Evolutionary conservation across 495 filamentous ascomycete species (phyloP).

Genomic region (Penicillium waksmanii): DNA sequence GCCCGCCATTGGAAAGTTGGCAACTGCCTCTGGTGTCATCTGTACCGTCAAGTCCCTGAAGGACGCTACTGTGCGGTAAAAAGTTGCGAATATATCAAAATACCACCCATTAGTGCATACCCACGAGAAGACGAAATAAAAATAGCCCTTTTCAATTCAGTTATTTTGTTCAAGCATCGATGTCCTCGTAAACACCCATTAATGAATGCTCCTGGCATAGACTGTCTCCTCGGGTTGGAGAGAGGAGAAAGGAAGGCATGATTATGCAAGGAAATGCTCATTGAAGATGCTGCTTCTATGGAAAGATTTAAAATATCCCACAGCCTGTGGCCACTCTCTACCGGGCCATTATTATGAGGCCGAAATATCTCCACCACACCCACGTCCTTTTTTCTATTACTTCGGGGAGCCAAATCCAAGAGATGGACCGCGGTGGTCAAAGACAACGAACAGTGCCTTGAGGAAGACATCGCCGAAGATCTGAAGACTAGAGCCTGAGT

Average conservation of each 20-base stretch:
- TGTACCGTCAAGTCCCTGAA: slow-evolving; percentile 76
- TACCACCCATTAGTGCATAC: slow-evolving; percentile 33
- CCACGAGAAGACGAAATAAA: slow-evolving; percentile 35
- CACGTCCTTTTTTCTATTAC: slow-evolving; percentile 8
- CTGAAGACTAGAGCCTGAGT: slow-evolving; percentile 57
- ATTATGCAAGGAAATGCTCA: not conserved
- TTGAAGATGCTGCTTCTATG: slow-evolving; percentile 1
- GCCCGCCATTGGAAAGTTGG: slow-evolving; percentile 67
- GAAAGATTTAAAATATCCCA: slow-evolving; percentile 1
- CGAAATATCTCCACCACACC: not conserved
- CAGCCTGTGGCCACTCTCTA: not conserved
- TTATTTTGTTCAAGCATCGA: not conserved
- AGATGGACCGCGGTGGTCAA: slow-evolving; percentile 60
- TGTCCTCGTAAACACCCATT: not conserved
- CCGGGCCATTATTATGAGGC: not conserved
- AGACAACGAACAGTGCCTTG: slow-evolving; percentile 78
- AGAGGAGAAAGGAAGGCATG: not conserved
- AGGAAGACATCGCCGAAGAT: slow-evolving; percentile 83
- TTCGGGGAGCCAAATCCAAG: slow-evolving; percentile 39
- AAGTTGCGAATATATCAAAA: slow-evolving; percentile 18
- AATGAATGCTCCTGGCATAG: not conserved
- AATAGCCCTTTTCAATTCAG: slow-evolving; percentile 16
- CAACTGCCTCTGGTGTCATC: slow-evolving; percentile 69
- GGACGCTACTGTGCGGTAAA: slow-evolving; percentile 69
- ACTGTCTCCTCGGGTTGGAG: not conserved